Conservation (phyloP, 2,329 filamentous ascomycete genomes). For the Beauveria asiatica region DNA sequence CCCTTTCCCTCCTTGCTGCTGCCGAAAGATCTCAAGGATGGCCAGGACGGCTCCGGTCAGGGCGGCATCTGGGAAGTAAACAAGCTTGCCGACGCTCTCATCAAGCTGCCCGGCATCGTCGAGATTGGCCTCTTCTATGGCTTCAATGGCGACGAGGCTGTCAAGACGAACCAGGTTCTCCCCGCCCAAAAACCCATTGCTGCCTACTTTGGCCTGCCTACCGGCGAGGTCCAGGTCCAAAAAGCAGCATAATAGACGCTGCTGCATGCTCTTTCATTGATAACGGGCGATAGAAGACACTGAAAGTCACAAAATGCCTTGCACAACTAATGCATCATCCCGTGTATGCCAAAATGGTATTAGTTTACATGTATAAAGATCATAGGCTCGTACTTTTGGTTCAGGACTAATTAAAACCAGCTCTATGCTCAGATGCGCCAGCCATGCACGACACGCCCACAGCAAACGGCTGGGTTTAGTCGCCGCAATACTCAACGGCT, state of each 20-base stretch:
- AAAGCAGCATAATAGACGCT: not conserved
- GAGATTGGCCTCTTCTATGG: slow-evolving; percentile 90
- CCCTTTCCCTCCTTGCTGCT: slow-evolving; percentile 70
- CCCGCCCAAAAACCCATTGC: slow-evolving; percentile 86
- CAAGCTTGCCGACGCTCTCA: slow-evolving; percentile 63
- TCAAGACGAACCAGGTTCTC: slow-evolving; percentile 41
- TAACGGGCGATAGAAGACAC: not conserved
- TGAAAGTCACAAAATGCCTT: not conserved
- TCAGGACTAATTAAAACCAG: slow-evolving; percentile 5
- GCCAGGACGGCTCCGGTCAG: slow-evolving; percentile 42
- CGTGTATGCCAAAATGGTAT: slow-evolving; percentile 9
- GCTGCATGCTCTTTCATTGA: not conserved
- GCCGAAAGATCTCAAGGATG: slow-evolving; percentile 38
- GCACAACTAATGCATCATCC: not conserved
- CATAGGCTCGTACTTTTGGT: slow-evolving; percentile 11
- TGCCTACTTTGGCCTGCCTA: slow-evolving; percentile 88
- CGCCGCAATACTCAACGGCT: not conserved
- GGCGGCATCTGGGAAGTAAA: slow-evolving; percentile 71
- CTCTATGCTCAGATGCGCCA: slow-evolving; percentile 9
- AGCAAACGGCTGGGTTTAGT: not conserved
- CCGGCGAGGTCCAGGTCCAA: slow-evolving; percentile 55
- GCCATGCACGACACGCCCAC: not conserved
- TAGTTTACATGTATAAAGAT: slow-evolving; percentile 11
- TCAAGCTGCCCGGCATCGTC: slow-evolving; percentile 75
- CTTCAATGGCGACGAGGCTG: slow-evolving; percentile 62